Percentiles rank a stretch among this genome's conserved stretches.
Conservation (phyloP, 2,329 filamentous ascomycete genomes). For the Talaromyces sp. region DNA sequence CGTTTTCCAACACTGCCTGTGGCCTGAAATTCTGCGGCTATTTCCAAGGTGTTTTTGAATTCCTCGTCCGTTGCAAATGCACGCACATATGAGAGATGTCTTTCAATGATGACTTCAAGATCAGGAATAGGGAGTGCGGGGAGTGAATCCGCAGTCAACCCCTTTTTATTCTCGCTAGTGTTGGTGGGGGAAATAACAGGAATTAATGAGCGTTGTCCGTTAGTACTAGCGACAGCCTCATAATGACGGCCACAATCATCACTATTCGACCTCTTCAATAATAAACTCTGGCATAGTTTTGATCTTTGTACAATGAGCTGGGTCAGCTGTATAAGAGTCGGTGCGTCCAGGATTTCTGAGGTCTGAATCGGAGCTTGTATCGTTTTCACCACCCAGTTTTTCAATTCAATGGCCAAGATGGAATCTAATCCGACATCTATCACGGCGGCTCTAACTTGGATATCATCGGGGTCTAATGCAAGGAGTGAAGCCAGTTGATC, state of each 20-base stretch:
- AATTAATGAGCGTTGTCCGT: background rate
- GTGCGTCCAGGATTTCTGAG: background rate
- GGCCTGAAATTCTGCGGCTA: background rate
- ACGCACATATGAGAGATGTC: background rate
- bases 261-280: background rate
- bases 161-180: background rate
- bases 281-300: background rate
- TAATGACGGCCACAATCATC: background rate
- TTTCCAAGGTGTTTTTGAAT: background rate
- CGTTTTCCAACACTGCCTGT: background rate
- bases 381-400: no score
- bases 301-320: background rate
- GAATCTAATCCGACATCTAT: no score
- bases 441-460: no score
- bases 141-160: background rate
- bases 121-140: background rate
- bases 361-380: background rate
- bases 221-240: background rate
- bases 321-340: background rate
- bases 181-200: background rate
- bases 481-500: background rate
- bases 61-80: background rate
- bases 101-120: background rate
- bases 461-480: no score
- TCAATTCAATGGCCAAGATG: no score